Base-by-base conservation (phyloP, 306 rosid species). In the Vigna reflexopilosa region DNA sequence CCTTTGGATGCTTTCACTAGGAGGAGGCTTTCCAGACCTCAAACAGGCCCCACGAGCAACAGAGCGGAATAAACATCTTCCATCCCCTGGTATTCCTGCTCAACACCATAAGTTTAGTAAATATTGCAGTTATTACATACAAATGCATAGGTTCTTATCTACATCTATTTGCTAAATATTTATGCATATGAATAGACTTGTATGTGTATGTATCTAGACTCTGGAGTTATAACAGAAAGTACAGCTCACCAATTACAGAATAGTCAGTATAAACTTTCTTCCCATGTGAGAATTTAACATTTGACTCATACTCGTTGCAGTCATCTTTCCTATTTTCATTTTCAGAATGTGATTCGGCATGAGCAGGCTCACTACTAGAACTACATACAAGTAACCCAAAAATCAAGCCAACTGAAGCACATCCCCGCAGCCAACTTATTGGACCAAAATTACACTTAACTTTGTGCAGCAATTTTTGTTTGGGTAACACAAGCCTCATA, bases 51-150 rank as follows among this genome's bases (percentile, higher is more conserved):
- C 96, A 42, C 87, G 96, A 80, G 98, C 91, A 55, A 95, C 92
- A 17, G 98, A 91, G 58, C 97, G 90, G 81, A 95, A 95, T 88
- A 95, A 75, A 79, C 98, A 95, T 80, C 98, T 86, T 56, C 98
- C 98, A 77, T 92, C 98, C 62, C 98, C 98, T 10, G 98, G 98
- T 83, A 92, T 92, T 85, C 98, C 98, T 95, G 86, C 64, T 64
- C 58, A 75, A 78, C 42, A 79, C 20, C 7, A 36, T 72, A 80
- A 66, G 52, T 81, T 80, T 81, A 44, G 44, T 63, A 48, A 75
- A 51, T n/a, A 59, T 76, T 47, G 72, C 67, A 57, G 55, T 48
- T 15, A 64, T 57, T 49, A 17, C 13, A 64, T 28, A 24, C 52
- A 22, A 75, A 58, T 16, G 48, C 50, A 34, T 5, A 49, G 63